Base-by-base conservation (phyloP, 345 rosid genomes). In the Triadica sebifera region DNA sequence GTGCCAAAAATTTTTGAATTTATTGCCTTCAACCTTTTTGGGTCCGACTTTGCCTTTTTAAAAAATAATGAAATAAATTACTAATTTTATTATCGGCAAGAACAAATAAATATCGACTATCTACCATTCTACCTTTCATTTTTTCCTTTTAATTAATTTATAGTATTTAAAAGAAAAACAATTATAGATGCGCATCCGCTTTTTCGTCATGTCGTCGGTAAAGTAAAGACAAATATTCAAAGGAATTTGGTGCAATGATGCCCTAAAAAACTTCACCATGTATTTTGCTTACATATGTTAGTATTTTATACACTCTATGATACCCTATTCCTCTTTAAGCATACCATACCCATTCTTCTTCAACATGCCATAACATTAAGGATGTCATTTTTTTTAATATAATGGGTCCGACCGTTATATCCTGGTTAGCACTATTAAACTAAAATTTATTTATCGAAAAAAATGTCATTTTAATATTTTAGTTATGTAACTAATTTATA, bases 141-240 rank as follows among this genome's bases (percentile, higher is more conserved):
- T 52, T 52, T 6, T n/a, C n/a, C 1, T 52, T 52, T 52, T 17
- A 15, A 15, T 52, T 17, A 52, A 52, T 52, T 52, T 52, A 52
- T 52, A 43, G 47, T 43, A 43, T 4, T 43, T 43, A 43, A 43
- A 43, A 43, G 47, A 43, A 43, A 4, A 7, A 29, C 47, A 43
- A 43, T 12, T 19, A 55, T 55, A 22, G 3, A 59, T 59, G 39
- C n/a, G n/a, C 39, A 12, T 64, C 25, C 34, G 43, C 50, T 43
- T 41, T 65, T 65, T 65, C 16, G 20, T 16, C 15, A 39, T 41
- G 11, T 19, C 16, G 11, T 15, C 5, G 29, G 52, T 22, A 55
- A 70, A 70, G 63, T 1, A 37, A 22, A 34, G 74, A 57, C 65
- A 70, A 57, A 47, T 57, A 71, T 71, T 59, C 57, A 71, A 59